Conservation (phyloP, 2,329 filamentous ascomycete species). For the Fusarium oligoseptatum region DNA sequence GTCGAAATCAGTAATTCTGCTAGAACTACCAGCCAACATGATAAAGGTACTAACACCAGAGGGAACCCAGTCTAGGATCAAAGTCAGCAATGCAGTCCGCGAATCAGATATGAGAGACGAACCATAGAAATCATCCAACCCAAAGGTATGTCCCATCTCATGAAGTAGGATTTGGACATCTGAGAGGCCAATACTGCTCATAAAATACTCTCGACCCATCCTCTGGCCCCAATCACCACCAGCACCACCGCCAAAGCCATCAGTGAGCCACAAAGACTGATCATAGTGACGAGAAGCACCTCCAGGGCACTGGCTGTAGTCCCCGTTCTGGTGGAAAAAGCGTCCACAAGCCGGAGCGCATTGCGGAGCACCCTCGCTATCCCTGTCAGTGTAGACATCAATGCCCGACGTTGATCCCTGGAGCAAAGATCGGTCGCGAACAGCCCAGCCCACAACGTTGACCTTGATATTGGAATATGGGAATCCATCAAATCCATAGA, state of each 20-base stretch:
- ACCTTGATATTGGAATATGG: conserved; percentile 56
- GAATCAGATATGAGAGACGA: not conserved
- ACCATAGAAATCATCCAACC: conserved; percentile 54
- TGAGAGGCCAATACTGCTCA: conserved; percentile 51
- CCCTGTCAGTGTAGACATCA: conserved; percentile 57
- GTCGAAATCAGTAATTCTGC: conserved; percentile 60
- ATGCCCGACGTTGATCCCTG: conserved; percentile 53
- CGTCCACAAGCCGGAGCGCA: conserved; percentile 56
- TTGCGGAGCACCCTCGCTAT: conserved; percentile 55
- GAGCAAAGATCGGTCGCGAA: conserved; percentile 52
- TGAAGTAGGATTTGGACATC: conserved; percentile 60
- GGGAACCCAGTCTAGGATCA: conserved; percentile 56
- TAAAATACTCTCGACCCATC: conserved; percentile 58
- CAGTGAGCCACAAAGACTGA: conserved; percentile 61
- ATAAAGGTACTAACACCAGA: conserved; percentile 57
- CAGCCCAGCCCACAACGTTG: conserved; percentile 59
- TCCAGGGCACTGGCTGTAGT: conserved; percentile 54
- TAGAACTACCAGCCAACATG: conserved; percentile 59
- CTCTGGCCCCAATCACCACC: conserved; percentile 62
- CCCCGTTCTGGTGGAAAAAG: conserved; percentile 58
- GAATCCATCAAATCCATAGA: conserved; percentile 59
- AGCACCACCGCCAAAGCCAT: conserved; percentile 57
- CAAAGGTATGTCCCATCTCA: conserved; percentile 59
- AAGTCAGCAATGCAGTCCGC: not conserved
- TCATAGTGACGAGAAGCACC: conserved; percentile 56